Evolutionary conservation across 1,284 basidiomycete species (phyloP), one percentile per base, ranked within the genome.

Genomic region (Ceratobasidium sp.): DNA sequence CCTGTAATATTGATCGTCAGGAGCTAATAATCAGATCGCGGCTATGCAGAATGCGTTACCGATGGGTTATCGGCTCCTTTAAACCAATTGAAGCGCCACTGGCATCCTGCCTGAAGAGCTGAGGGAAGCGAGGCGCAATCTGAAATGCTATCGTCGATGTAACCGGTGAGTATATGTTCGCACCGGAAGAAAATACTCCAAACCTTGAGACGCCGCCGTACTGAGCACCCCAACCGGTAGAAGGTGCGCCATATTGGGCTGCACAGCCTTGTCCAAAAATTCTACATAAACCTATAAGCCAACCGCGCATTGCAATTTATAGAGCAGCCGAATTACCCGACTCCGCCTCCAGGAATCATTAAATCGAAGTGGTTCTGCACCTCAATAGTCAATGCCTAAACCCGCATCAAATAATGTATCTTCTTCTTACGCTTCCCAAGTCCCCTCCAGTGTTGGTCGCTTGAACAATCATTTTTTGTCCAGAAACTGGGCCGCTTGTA

Each of bases 321-420:
- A 15, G 9, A 45, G 17, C 7, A 8, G n/a, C 17, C n/a, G 1
- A 45, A 71, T 48, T 41, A 76, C 73, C 77, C 77, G 60, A 77
- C 75, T 22, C 77, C 77, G 31, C 77, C 77, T 17, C 77, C 77
- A 6, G 77, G 77, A 56, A 77, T 77, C 66, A 77, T 76, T 22
- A 77, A 22, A 53, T 77, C 77, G 31, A 77, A 77, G 24, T 77
- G 77, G 44, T 72, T 73, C 75, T 71, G 33, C 22, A 48, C 51
- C 8, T 24, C 11, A 22, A 19, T 31, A n/a, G n/a, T 22, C 24
- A 19, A 8, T 11, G 11, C 22, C 14, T n/a, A n/a, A n/a, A n/a
- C n/a, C n/a, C n/a, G n/a, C n/a, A n/a, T n/a, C n/a, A n/a, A n/a
- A n/a, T n/a, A n/a, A n/a, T n/a, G n/a, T n/a, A n/a, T n/a, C n/a